Evolutionary conservation across 2,329 filamentous ascomycete species (phyloP).

Genomic region (Trichoderma polysporum): DNA sequence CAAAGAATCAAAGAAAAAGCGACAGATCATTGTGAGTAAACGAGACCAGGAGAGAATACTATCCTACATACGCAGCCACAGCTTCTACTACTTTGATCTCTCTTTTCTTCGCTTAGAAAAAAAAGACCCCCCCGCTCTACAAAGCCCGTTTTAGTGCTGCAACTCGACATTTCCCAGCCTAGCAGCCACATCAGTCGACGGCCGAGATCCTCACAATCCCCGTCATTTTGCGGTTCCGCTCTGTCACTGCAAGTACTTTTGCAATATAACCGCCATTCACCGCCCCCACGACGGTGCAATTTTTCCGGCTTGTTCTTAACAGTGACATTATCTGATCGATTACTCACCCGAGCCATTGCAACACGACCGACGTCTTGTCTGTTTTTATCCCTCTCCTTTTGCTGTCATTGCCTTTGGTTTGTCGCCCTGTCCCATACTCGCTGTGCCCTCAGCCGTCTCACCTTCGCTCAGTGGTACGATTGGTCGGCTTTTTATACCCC

Average conservation of each 20-base stretch:
- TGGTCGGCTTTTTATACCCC: conserved; percentile 5
- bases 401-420: neutral
- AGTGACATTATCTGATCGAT: conserved; percentile 20
- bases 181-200: conserved; percentile 16
- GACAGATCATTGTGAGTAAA: neutral
- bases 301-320: conserved; percentile 11
- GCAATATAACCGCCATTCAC: conserved; percentile 19
- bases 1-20: neutral
- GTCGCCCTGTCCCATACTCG: neutral
- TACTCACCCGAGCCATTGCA: conserved; percentile 8
- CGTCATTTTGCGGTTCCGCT: conserved; percentile 4
- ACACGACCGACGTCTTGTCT: conserved; percentile 3
- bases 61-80: neutral
- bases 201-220: conserved; percentile 20
- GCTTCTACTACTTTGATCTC: neutral
- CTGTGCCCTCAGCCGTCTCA: neutral
- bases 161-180: conserved; percentile 19
- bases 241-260: neutral
- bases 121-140: conserved; percentile 6
- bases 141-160: conserved; percentile 17
- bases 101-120: conserved; percentile 6
- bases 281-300: conserved; percentile 16
- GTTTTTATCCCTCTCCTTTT: neutral
- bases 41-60: neutral
- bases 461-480: neutral